Evolutionary conservation across 495 filamentous ascomycete species (phyloP), one percentile per base, ranked within the genome.

Genomic region (Penicillium bovifimosum): DNA sequence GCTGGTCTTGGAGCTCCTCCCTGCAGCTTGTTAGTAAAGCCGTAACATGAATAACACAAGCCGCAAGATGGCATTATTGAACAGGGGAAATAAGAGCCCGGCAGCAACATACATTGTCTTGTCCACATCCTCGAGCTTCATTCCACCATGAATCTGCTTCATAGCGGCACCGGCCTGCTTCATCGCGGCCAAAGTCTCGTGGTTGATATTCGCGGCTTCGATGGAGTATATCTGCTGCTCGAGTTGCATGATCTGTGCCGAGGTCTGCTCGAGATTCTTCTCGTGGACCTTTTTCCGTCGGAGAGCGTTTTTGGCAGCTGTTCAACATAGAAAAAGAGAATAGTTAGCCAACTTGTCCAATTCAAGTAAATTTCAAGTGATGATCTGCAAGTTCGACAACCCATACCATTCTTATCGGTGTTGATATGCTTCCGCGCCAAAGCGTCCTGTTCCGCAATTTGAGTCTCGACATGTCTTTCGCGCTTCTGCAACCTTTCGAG

Each of bases 401-500:
- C 9, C 39, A 14, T 79, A 95, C 91, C 86, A 55, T 80, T 90
- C 73, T 96, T 96, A 78, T 99, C 97, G 35, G 86, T 80, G 61
- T 77, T 85, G 20, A 96, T 84, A 57, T 91, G 83, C 77, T 96
- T 96, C 72, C 87, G 79, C n/a, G 93, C 95, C 54, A 91, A 79
- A 33, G 81, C 77, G 66, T 97, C 93, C 67, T 99, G 93, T 70
- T 97, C 91, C 13, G 85, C 84, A 74, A 96, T 95, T 75, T 93
- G 91, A 55, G 79, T 84, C 68, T 91, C 87, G 39, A 96, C 74
- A 65, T 97, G 90, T 65, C 80, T 86, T 75, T 99, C 91, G 39
- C 95, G 79, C 80, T 99, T 99, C 72, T 95, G 89, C 56, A 99
- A 80, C 92, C 96, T 96, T 56, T 96, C 91, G 24, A 97, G 78